Evolutionary conservation across 2,329 filamentous ascomycete species (phyloP), one percentile per base, ranked within the genome.

Genomic region (Orbilia brochopaga): DNA sequence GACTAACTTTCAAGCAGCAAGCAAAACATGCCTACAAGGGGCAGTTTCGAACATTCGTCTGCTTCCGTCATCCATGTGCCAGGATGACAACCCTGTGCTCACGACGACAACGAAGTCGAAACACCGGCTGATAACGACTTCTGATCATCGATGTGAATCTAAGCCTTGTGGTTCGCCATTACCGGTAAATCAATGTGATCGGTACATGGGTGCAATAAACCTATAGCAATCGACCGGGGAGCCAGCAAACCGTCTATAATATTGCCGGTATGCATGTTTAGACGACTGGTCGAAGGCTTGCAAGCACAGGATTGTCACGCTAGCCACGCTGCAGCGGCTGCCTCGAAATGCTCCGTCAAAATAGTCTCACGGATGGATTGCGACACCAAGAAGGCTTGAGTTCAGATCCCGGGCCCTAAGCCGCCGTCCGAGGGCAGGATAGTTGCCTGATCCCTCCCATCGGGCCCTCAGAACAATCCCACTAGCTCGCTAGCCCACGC

Each of bases 11-110:
- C 19, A 17, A 48, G 17, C 4, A 23, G 44, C 4, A 23, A 23
- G 44, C 4, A 32, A 3, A 32, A 32, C 8, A 32, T 48, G 19
- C 44, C 44, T 21, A 21, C 44, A 48, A 48, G n/a, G 44, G 13
- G 15, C 11, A 17, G 42, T 40, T 59, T 35, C 27, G 27, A 70
- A 70, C 59, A 37, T 70, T 70, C 48, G 40, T 48, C 56, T 56
- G 57, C 58, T 62, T 69, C 58, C 65, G 65, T 69, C 58, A 62
- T 56, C 37, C 19, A 21, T n/a, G 17, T 62, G 27, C 21, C n/a
- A n/a, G n/a, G n/a, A n/a, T n/a, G n/a, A n/a, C n/a, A n/a, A n/a
- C n/a, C n/a, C n/a, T n/a, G n/a, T n/a, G n/a, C n/a, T n/a, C n/a
- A n/a, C n/a, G n/a, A n/a, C n/a, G n/a, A n/a, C n/a, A n/a, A 37